phyloP scores from a whole-genome alignment of 1,284 basidiomycete species.

The Irpex sp. region DNA sequence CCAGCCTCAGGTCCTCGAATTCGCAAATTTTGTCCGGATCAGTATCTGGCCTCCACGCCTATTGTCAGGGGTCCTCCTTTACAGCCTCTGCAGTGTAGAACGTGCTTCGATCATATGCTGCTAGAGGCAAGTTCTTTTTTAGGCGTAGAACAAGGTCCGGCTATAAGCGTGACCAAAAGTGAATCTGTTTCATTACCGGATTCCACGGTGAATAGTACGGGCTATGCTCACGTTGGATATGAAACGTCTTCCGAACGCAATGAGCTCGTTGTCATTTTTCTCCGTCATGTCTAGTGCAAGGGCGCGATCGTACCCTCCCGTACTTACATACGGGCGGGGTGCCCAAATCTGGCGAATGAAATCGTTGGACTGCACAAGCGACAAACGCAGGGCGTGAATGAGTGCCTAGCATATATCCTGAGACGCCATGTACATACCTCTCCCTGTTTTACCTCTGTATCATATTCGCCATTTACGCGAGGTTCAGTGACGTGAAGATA shows the following conservation, averaged over 20 bases:
- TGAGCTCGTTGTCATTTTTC: conserved; percentile 28
- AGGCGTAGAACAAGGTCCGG: conserved; percentile 47
- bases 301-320: conserved; percentile 30
- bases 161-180: not conserved
- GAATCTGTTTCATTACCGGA: not conserved
- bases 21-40: no score
- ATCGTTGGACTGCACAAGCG: conserved; percentile 22
- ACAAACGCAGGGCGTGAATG: not conserved
- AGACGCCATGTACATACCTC: conserved; percentile 4
- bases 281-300: conserved; percentile 23
- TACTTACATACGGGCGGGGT: conserved; percentile 26
- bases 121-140: conserved; percentile 30
- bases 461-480: conserved; percentile 21
- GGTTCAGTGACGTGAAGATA: conserved; percentile 51
- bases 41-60: no score
- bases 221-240: conserved; percentile 35
- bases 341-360: conserved; percentile 27
- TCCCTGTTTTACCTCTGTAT: conserved; percentile 12
- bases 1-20: no score
- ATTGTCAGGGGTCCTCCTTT: no score
- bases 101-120: conserved; percentile 26
- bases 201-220: not conserved
- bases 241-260: conserved; percentile 45
- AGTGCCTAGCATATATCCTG: not conserved
- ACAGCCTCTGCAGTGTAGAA: conserved; percentile 32